A percentile compares a stretch with the other conserved stretches of the same genome.
These are phyloP conservation scores for Colletotrichum truncatum DNA, from an alignment of 2,329 filamentous ascomycete species.

Conservation along the genomic window DNA sequence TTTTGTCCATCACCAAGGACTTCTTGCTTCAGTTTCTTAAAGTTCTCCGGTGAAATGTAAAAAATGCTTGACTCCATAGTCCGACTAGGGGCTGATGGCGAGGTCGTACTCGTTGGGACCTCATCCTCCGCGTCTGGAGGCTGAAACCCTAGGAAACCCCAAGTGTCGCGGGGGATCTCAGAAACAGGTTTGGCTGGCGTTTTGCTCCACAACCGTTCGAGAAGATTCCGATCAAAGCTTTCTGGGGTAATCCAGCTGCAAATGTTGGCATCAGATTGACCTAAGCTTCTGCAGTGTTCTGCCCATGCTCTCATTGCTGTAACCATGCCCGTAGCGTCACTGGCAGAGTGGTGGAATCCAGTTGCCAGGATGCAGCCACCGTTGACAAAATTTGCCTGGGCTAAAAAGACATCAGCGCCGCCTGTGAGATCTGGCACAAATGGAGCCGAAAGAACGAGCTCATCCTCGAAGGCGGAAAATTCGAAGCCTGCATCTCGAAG, in stretches of 20 bases:
- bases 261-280: constrained; percentile 17
- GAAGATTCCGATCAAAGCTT: constrained; percentile 41
- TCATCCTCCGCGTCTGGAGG: constrained; percentile 16
- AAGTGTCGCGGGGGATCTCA: constrained; percentile 31
- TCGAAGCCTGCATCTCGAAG: constrained; percentile 35
- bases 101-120: not conserved
- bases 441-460: constrained; percentile 35
- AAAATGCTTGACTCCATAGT: constrained; percentile 12
- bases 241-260: constrained; percentile 40
- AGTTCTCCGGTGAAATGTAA: constrained; percentile 10
- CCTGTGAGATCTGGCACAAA: constrained; percentile 31
- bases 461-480: constrained; percentile 38
- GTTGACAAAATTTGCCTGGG: constrained; percentile 41
- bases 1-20: constrained; percentile 35
- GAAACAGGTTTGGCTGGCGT: constrained; percentile 33
- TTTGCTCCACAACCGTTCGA: constrained; percentile 38
- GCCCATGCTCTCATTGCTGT: constrained; percentile 40
- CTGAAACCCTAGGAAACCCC: constrained; percentile 38
- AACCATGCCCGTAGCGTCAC: constrained; percentile 40
- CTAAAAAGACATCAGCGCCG: constrained; percentile 38
- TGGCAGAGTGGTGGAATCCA: constrained; percentile 18
- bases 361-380: constrained; percentile 38
- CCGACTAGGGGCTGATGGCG: not conserved
- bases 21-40: constrained; percentile 41
- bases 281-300: constrained; percentile 39